These are phyloP conservation scores for Sugiyamaella novakii DNA, from an alignment of 1,139 yeast genomes.

Conservation along the genomic window DNA sequence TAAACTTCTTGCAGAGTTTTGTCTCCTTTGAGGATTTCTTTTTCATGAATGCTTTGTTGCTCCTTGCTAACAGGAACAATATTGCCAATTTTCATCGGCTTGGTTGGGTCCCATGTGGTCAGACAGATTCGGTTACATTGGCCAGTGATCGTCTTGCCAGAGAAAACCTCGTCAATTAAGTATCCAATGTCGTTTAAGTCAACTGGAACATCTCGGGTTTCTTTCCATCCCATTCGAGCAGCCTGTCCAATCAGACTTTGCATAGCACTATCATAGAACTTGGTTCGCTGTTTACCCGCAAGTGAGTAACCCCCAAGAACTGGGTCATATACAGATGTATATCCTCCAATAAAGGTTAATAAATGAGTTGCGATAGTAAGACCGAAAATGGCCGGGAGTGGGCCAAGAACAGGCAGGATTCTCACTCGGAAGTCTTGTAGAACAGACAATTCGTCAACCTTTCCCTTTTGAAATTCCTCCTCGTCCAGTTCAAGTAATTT, in stretches of 20 bases:
- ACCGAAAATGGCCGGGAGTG: slow-evolving; percentile 97
- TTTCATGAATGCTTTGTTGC: slow-evolving; percentile 80
- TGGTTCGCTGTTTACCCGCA: slow-evolving; percentile 87
- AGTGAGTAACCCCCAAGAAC: slow-evolving; percentile 49
- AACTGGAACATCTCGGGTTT: slow-evolving; percentile 61
- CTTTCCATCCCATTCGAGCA: slow-evolving; percentile 61
- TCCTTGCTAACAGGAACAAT: slow-evolving; percentile 86
- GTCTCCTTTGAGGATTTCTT: slow-evolving; percentile 66
- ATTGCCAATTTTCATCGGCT: slow-evolving; percentile 62
- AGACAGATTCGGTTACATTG: slow-evolving; percentile 76
- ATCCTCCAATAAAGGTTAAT: slow-evolving; percentile 77
- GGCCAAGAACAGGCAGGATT: slow-evolving; percentile 90
- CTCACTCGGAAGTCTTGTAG: slow-evolving; percentile 88
- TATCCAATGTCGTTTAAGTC: slow-evolving; percentile 75
- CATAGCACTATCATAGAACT: slow-evolving; percentile 77
- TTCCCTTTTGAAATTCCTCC: slow-evolving; percentile 74
- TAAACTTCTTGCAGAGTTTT: slow-evolving; percentile 66
- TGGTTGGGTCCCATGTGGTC: slow-evolving; percentile 76
- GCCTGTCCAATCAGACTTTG: slow-evolving; percentile 88
- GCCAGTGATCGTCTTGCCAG: slow-evolving; percentile 89
- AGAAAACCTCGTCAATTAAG: slow-evolving; percentile 86
- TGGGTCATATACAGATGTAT: slow-evolving; percentile 69
- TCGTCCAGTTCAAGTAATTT: slow-evolving; percentile 79
- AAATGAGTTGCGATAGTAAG: slow-evolving; percentile 83
- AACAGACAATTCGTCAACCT: slow-evolving; percentile 85